Conservation (phyloP, 2,329 filamentous ascomycete genomes). For the Escovopsis sp. region DNA sequence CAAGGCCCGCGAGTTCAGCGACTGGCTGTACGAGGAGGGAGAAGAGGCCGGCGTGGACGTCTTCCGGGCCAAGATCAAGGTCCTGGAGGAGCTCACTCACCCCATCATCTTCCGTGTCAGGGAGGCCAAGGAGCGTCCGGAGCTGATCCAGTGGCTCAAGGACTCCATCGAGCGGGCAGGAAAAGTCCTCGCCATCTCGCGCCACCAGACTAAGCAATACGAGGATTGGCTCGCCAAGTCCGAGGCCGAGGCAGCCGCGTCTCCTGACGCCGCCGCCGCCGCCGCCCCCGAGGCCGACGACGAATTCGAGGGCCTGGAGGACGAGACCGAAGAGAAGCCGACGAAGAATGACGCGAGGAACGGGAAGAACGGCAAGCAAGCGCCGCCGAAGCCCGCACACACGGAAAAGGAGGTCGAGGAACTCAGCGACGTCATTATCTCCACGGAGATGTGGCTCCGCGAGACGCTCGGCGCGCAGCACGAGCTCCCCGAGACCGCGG, state of each 20-base stretch:
- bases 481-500: constrained; percentile 50
- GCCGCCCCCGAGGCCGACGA: constrained; percentile 32
- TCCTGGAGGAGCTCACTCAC: constrained; percentile 59
- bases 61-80: constrained; percentile 61
- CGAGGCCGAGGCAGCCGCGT: constrained; percentile 22
- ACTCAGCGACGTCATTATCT: constrained; percentile 46
- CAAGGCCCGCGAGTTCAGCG: constrained; percentile 53
- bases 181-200: constrained; percentile 54
- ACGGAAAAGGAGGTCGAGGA: constrained; percentile 54
- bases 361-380: constrained; percentile 25
- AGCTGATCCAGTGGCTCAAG: constrained; percentile 49
- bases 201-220: constrained; percentile 52
- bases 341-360: constrained; percentile 30
- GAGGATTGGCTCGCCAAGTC: constrained; percentile 44
- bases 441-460: constrained; percentile 58
- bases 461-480: constrained; percentile 56
- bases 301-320: constrained; percentile 64
- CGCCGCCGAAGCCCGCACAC: constrained; percentile 52
- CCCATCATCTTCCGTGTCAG: constrained; percentile 63
- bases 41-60: constrained; percentile 58
- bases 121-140: constrained; percentile 57
- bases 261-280: constrained; percentile 22
- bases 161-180: constrained; percentile 56
- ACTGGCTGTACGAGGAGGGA: constrained; percentile 86
- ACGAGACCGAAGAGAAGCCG: constrained; percentile 37